Percentiles rank a stretch among this genome's conserved stretches.
These are phyloP conservation scores for Inonotus hispidus DNA, from an alignment of 1,284 basidiomycete genomes.

Conservation along the genomic window DNA sequence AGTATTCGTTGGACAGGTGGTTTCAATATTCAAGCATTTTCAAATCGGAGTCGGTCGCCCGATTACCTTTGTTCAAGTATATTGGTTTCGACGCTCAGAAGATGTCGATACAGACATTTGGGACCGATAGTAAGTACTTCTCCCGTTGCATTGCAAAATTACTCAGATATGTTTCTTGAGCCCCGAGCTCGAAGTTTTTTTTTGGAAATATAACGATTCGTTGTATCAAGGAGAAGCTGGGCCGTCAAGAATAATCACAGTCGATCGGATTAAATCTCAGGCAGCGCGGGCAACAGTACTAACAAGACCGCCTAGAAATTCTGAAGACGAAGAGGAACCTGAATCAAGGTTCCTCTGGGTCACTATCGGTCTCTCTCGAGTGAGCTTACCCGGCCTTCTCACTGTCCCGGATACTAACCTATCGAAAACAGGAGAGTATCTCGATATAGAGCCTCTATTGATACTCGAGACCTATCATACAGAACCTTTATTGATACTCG, in stretches of 20 bases:
- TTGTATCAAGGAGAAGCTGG: background rate
- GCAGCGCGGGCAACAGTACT: background rate
- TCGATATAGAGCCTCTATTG: background rate
- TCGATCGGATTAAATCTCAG: constrained; percentile 2
- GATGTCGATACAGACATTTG: background rate
- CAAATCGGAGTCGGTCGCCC: background rate
- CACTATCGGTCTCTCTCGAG: constrained; percentile 2
- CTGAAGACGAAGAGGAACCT: background rate
- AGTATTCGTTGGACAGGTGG: constrained; percentile 4
- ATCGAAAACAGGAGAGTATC: background rate
- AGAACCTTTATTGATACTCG: background rate
- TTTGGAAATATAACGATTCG: constrained; percentile 6
- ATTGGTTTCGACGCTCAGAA: constrained; percentile 1
- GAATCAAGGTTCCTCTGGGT: background rate
- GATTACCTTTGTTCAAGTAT: background rate
- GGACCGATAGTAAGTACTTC: constrained; percentile 9
- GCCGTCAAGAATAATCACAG: background rate
- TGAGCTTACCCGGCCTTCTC: background rate
- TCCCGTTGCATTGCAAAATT: background rate
- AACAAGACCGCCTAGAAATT: background rate
- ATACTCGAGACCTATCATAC: background rate
- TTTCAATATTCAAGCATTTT: background rate
- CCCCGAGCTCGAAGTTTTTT: constrained; percentile 10
- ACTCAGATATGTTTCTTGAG: background rate
- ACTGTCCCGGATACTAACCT: too few species aligned